Percentiles rank a stretch among this genome's conserved stretches.
Evolutionary conservation across 768 basidiomycete species (phyloP).

Genomic region (Podaxis carcinomalis): DNA sequence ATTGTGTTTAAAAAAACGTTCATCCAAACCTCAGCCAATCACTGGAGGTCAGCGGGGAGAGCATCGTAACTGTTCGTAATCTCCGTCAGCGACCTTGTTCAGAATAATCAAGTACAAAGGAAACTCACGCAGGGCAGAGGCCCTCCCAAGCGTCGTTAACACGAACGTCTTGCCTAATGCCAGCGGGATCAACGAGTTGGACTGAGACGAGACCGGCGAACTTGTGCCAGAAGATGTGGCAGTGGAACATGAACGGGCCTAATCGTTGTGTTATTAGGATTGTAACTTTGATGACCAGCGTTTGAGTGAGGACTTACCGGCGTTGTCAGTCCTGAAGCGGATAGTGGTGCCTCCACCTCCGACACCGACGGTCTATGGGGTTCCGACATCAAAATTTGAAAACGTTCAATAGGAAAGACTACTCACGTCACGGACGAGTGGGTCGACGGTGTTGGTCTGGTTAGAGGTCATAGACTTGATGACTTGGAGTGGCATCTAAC

Average conservation of each 20-base stretch:
- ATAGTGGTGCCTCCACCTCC: constrained; percentile 16
- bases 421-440: constrained; percentile 53
- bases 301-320: constrained; percentile 1
- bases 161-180: constrained; percentile 1
- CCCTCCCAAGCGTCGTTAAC: constrained; percentile 9
- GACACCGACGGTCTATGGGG: constrained; percentile 11
- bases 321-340: constrained; percentile 19
- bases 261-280: neutral
- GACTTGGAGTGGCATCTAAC: constrained; percentile 8
- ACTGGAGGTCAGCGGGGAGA: neutral
- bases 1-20: neutral
- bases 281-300: neutral
- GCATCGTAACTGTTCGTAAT: neutral
- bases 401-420: neutral
- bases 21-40: neutral
- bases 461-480: constrained; percentile 26
- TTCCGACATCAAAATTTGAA: neutral
- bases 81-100: neutral
- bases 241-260: constrained; percentile 20
- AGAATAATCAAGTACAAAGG: neutral
- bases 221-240: constrained; percentile 17
- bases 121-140: constrained; percentile 16
- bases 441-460: constrained; percentile 46
- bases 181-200: constrained; percentile 9
- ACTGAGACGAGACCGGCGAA: constrained; percentile 16